Evolutionary conservation across 331 rosid genomes (phyloP), one percentile per base, ranked within the genome.

Genomic region (Acacia pycnantha): DNA sequence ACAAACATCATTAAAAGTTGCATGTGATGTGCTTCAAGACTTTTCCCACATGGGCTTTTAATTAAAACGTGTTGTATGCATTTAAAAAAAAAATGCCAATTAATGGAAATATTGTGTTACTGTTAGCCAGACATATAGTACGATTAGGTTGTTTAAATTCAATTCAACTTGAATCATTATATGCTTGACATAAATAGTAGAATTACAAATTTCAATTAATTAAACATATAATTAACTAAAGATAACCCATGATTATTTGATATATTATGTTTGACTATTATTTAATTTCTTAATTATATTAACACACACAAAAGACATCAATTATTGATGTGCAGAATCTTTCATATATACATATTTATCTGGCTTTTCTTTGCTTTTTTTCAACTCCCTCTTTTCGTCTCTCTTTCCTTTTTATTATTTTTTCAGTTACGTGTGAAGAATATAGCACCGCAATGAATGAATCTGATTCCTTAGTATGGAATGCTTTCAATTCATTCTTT

Each of bases 11-110:
- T 44, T 15, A 8, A 81, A 86, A 48, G 78, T 47, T 22, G 81
- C 90, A 79, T 74, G 86, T 73, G 87, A 56, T 58, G 70, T 81
- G 86, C 84, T 73, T 56, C 7, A 13, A 73, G 15, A 29, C 59
- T 11, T 24, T 80, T 53, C 18, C 72, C 89, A 73, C 88, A 78
- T 80, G 88, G 46, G 13, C 65, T 77, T 81, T 37, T 58, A 69
- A 82, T 66, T 53, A 26, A 33, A 80, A 74, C 74, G 87, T 84
- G 87, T n/a, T 66, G 27, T 14, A 26, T 80, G 31, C 4, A 6
- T 70, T 33, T 5, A 4, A 54, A 74, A 31, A 31, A 16, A 53
- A n/a, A n/a, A n/a, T 18, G 44, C 10, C 10, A 22, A 58, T 58
- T 54, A n/a, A 24, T 61, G 29, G 3, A 61, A 11, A 12, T 61